Conservation (phyloP, 345 rosid species). For the Eutrema heterophyllum region DNA sequence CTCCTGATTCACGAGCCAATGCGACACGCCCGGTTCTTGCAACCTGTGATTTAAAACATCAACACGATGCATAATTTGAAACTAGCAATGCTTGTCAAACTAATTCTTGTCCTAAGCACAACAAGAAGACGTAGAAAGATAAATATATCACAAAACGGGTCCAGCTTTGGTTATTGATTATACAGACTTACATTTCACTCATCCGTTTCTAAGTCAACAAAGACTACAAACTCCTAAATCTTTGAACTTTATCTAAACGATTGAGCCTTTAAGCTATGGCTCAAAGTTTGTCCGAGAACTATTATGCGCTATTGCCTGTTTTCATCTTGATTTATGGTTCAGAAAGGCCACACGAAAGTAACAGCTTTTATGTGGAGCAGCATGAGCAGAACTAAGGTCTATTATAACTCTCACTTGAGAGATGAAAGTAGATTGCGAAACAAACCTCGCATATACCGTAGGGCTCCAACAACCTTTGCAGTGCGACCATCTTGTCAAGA, state of each 20-base stretch:
- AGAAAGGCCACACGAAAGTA: background rate
- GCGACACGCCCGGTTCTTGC: slow-evolving; percentile 95
- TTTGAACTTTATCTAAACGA: background rate
- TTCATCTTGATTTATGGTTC: background rate
- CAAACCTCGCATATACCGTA: slow-evolving; percentile 95
- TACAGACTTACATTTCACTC: background rate
- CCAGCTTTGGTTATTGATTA: background rate
- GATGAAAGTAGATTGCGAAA: slow-evolving; percentile 12
- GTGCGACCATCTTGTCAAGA: slow-evolving; percentile 90
- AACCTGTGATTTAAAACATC: slow-evolving; percentile 42
- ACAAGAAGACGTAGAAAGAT: background rate
- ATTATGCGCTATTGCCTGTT: background rate
- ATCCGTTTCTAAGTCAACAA: background rate
- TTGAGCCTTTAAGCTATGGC: background rate
- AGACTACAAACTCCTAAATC: background rate
- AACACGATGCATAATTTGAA: background rate
- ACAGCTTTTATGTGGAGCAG: too few relatives aligned
- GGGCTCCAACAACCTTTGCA: slow-evolving; percentile 88
- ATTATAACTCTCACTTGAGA: background rate
- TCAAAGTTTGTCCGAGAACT: background rate
- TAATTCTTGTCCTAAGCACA: background rate
- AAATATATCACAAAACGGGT: background rate
- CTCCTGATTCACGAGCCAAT: slow-evolving; percentile 81
- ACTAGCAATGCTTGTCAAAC: background rate
- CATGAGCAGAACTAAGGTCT: too few relatives aligned